These are phyloP conservation scores for Neonectria coccinea DNA, from an alignment of 2,329 filamentous ascomycete genomes.

Conservation along the genomic window DNA sequence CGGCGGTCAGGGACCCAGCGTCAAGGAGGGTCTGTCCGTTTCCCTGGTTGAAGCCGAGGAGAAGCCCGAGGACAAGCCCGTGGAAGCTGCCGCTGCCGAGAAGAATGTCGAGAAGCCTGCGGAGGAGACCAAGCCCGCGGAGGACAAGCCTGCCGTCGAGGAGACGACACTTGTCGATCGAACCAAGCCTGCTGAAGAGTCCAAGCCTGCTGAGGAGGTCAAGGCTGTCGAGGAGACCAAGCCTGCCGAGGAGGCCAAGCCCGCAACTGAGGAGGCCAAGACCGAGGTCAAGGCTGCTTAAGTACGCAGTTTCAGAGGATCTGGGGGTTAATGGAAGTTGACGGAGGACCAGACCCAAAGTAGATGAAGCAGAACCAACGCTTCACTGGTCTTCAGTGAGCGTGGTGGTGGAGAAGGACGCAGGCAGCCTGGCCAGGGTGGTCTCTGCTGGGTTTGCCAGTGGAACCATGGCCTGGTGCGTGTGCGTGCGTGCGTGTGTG, in stretches of 20 bases:
- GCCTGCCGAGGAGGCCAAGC: slow-evolving; percentile 15
- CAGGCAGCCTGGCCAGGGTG: slow-evolving; percentile 10
- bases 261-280: slow-evolving; percentile 14
- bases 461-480: slow-evolving; percentile 17
- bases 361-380: slow-evolving; percentile 2
- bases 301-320: slow-evolving; percentile 1
- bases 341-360: slow-evolving; percentile 1
- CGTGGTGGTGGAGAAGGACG: slow-evolving; percentile 12
- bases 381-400: not conserved
- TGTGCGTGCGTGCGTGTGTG: slow-evolving; percentile 15
- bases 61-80: slow-evolving; percentile 21
- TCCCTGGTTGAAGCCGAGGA: slow-evolving; percentile 38
- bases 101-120: slow-evolving; percentile 38
- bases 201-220: slow-evolving; percentile 5
- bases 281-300: slow-evolving; percentile 23
- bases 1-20: slow-evolving; percentile 74
- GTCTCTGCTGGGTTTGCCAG: slow-evolving; percentile 12
- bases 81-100: slow-evolving; percentile 30
- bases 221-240: slow-evolving; percentile 17
- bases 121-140: slow-evolving; percentile 32
- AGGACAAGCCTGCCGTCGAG: slow-evolving; percentile 19
- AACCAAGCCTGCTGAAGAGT: slow-evolving; percentile 25
- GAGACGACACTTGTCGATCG: slow-evolving; percentile 18
- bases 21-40: slow-evolving; percentile 53
- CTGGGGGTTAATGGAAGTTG: not conserved